Evolutionary conservation across 2,329 filamentous ascomycete genomes (phyloP), one percentile per base, ranked within the genome.

Genomic region (Metarhizium brunneum): DNA sequence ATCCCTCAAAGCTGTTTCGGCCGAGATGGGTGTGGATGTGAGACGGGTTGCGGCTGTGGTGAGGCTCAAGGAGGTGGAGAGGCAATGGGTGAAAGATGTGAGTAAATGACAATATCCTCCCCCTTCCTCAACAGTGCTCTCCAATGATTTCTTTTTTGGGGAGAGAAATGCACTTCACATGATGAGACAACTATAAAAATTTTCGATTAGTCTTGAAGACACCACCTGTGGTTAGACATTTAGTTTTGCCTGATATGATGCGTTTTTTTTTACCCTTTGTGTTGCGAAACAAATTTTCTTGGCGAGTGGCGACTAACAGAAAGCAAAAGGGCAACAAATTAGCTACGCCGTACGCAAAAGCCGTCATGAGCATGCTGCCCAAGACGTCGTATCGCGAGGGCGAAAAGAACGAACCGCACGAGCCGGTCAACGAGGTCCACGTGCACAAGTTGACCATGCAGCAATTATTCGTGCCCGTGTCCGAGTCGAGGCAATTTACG

Each of bases 161-260:
- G 6, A 8, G 20, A 16, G 52, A 4, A 13, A 49, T 50, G 25
- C 36, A 18, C 51, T 50, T 65, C 64, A 59, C 53, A 71, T 83
- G 81, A 84, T 84, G 81, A 72, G 65, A 82, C 68, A 70, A 73
- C 89, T 81, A 58, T 78, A 74, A 83, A 80, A 81, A 83, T 85
- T 86, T 57, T 87, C 92, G 92, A 96, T 97, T 96, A 96, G 92
- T 97, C 92, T 96, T 95, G 80, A 96, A 96, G 92, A 97, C 92
- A 85, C 72, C 76, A 57, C 70, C 84, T 79, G 85, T 94, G 90
- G 89, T 96, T 92, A 92, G 80, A 82, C 58, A 58, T 62, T 69
- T 65, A 63, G 63, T 57, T 59, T 64, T 67, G 66, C 65, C 55
- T 58, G 57, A 55, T 52, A 16, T 57, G 56, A 42, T 18, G 52